A percentile compares a stretch with the other conserved stretches of the same genome.
phyloP scores from a whole-genome alignment of 345 rosid species.

The Hibiscus syriacus region DNA sequence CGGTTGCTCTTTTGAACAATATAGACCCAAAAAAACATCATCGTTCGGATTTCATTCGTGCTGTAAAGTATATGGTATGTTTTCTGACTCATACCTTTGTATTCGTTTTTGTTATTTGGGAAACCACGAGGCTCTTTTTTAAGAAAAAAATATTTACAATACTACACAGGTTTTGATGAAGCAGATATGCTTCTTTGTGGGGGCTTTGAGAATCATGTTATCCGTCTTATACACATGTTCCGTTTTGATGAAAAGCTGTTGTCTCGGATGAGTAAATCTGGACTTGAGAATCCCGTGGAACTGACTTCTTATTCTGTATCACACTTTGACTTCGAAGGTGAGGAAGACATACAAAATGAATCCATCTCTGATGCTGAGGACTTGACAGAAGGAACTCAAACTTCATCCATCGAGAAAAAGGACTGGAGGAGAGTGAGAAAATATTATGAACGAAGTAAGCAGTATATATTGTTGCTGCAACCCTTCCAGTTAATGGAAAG shows the following conservation, averaged over 20 bases:
- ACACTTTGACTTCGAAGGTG: constrained; percentile 22
- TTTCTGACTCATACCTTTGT: constrained; percentile 6
- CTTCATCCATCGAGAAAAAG: constrained; percentile 28
- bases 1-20: constrained; percentile 79
- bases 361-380: constrained; percentile 25
- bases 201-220: constrained; percentile 81
- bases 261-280: constrained; percentile 37
- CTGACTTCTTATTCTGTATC: constrained; percentile 21
- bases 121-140: neutral
- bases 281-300: constrained; percentile 23
- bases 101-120: constrained; percentile 1
- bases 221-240: constrained; percentile 74
- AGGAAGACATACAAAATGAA: constrained; percentile 20
- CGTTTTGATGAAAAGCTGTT: constrained; percentile 72
- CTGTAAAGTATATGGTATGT: constrained; percentile 73
- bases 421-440: constrained; percentile 85
- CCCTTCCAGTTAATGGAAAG: constrained; percentile 90
- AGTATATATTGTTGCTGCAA: constrained; percentile 92
- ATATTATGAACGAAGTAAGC: constrained; percentile 72
- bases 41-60: constrained; percentile 48
- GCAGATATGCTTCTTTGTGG: constrained; percentile 97
- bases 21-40: constrained; percentile 51
- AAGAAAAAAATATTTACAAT: neutral
- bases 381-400: constrained; percentile 20
- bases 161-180: constrained; percentile 80